Conservation (phyloP, 2,329 filamentous ascomycete species). For the Ceratocystis albifundus region DNA sequence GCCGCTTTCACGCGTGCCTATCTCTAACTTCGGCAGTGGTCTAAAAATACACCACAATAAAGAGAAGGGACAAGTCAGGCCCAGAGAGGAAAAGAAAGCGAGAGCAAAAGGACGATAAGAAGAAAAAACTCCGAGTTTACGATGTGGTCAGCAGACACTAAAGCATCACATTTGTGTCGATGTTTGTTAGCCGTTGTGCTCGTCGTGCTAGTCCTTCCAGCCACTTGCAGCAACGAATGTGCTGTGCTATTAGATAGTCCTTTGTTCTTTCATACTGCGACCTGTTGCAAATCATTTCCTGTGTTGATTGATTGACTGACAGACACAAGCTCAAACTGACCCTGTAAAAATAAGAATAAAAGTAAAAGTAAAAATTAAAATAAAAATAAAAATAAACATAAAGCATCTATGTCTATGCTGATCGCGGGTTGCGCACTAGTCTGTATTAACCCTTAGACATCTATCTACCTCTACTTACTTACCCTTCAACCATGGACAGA, state of each 20-base stretch:
- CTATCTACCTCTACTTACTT: neutral
- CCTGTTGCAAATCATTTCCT: neutral
- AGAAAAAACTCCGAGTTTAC: neutral
- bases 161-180: neutral
- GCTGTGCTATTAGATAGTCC: neutral
- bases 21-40: neutral
- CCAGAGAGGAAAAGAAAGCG: neutral
- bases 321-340: neutral
- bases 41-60: conserved; percentile 5
- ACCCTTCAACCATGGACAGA: no score
- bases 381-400: neutral
- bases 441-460: neutral
- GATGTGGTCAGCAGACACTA: neutral
- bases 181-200: neutral
- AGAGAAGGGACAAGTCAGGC: neutral
- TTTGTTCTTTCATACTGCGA: neutral
- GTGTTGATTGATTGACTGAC: conserved; percentile 2
- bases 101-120: neutral
- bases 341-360: neutral
- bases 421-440: neutral
- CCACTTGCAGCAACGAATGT: no score
- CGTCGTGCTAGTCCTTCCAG: neutral
- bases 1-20: no score
- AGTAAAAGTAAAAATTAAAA: neutral
- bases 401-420: neutral